phyloP scores from a whole-genome alignment of 352 stramenopile species.

The Globisporangium cederbergense region DNA sequence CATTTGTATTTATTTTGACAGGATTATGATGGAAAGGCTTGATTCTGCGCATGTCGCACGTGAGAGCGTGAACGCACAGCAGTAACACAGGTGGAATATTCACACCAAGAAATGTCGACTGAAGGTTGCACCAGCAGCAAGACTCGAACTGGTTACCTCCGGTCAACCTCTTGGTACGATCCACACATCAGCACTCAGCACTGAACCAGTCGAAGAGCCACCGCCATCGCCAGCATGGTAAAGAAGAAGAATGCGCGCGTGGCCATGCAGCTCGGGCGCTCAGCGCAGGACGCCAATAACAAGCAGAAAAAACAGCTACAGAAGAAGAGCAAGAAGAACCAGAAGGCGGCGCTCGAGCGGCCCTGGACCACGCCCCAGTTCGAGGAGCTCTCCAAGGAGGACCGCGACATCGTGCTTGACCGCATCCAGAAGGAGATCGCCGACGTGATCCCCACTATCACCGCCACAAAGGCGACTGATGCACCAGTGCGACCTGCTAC shows the following conservation, averaged over 20 bases:
- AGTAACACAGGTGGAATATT: neutral
- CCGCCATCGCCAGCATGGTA: neutral
- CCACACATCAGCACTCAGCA: neutral
- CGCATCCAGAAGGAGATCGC: slow-evolving; percentile 64
- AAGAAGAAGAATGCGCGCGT: slow-evolving; percentile 12
- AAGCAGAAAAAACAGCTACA: neutral
- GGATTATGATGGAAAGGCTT: neutral
- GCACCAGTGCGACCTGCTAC: slow-evolving; percentile 1
- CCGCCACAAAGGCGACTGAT: neutral
- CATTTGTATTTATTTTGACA: neutral
- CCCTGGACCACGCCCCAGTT: slow-evolving; percentile 52
- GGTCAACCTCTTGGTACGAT: too few species aligned
- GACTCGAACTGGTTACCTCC: too few species aligned
- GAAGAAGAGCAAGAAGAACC: slow-evolving; percentile 15
- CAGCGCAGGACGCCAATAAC: slow-evolving; percentile 6
- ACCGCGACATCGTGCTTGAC: slow-evolving; percentile 78
- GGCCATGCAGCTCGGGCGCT: slow-evolving; percentile 9
- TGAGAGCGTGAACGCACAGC: neutral
- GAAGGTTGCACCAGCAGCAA: neutral
- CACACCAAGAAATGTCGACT: neutral
- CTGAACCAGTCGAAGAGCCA: neutral
- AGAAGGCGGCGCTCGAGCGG: slow-evolving; percentile 14
- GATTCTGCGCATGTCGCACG: neutral
- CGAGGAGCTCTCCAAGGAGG: slow-evolving; percentile 60
- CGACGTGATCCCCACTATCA: slow-evolving; percentile 4